Conservation (phyloP, 2,329 filamentous ascomycete species). For the Pseudocercospora eumusae region DNA sequence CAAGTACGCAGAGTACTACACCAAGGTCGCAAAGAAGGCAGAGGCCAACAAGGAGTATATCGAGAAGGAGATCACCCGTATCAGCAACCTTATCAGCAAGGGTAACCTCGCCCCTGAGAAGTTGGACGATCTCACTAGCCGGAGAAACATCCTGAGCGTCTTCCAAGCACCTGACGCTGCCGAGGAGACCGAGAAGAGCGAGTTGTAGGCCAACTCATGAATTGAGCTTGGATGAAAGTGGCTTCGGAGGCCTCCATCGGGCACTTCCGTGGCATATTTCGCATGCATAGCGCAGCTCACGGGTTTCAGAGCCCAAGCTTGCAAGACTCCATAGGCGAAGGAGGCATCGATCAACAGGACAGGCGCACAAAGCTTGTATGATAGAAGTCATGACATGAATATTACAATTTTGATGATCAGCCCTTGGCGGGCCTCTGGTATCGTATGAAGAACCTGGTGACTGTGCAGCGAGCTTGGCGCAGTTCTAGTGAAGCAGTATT, state of each 20-base stretch:
- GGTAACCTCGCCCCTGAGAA: constrained; percentile 82
- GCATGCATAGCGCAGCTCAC: not conserved
- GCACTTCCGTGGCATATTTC: not conserved
- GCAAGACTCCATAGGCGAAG: not conserved
- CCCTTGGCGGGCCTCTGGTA: no score
- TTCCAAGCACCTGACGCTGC: constrained; percentile 57
- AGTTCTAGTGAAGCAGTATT: not conserved
- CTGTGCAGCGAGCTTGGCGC: no score
- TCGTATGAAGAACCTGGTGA: no score
- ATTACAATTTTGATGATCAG: constrained; percentile 2
- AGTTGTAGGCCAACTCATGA: constrained; percentile 3
- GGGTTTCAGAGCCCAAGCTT: not conserved
- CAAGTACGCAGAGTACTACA: constrained; percentile 86
- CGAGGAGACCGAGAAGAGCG: constrained; percentile 39
- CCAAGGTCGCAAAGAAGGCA: constrained; percentile 86
- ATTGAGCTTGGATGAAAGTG: not conserved
- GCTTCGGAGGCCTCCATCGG: not conserved
- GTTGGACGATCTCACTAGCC: constrained; percentile 80
- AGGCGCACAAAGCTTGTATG: constrained; percentile 3
- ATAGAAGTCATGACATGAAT: constrained; percentile 8
- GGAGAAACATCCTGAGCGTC: constrained; percentile 82
- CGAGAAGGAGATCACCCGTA: constrained; percentile 78
- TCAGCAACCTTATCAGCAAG: constrained; percentile 80
- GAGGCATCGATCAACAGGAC: not conserved
- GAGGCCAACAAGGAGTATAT: constrained; percentile 74